Percentiles rank a stretch among this genome's conserved stretches.
These are phyloP conservation scores for Mesembryanthemum crystallinum DNA, from an alignment of 148 eudicot species.

Conservation along the genomic window DNA sequence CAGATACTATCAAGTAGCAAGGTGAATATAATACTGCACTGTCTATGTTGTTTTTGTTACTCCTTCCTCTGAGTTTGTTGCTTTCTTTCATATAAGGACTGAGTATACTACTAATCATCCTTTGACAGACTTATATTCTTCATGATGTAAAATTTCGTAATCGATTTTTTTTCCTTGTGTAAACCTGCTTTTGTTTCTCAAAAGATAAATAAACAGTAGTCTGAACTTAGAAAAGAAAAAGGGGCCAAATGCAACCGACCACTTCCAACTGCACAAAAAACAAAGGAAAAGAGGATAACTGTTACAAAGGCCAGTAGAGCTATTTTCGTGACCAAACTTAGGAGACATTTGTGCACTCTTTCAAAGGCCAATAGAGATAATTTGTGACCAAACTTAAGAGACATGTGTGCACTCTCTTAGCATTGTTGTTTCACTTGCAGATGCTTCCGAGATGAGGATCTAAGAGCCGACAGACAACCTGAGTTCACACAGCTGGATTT, in stretches of 20 bases:
- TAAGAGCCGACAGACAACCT: constrained; percentile 98
- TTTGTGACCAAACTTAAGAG: constrained; percentile 1
- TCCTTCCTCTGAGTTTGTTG: background rate
- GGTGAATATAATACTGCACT: constrained; percentile 36
- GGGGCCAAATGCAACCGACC: background rate
- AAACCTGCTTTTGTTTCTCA: constrained; percentile 3
- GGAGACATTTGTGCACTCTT: background rate
- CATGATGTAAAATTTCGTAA: background rate
- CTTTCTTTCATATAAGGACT: background rate
- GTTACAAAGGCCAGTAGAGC: background rate
- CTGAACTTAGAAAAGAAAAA: background rate
- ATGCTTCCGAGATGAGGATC: constrained; percentile 97
- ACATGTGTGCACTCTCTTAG: background rate
- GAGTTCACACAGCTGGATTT: constrained; percentile 96
- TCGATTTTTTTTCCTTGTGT: background rate
- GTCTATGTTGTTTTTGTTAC: constrained; percentile 1
- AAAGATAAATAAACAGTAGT: background rate
- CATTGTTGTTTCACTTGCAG: constrained; percentile 36
- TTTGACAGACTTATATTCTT: constrained; percentile 6
- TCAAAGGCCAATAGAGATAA: too few relatives aligned
- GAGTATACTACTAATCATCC: background rate
- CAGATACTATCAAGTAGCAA: constrained; percentile 94
- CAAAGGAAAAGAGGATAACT: background rate
- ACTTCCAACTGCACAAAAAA: background rate
- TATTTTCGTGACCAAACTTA: background rate